Evolutionary conservation across 2,329 filamentous ascomycete genomes (phyloP).

Genomic region (Clarireedia paspali): DNA sequence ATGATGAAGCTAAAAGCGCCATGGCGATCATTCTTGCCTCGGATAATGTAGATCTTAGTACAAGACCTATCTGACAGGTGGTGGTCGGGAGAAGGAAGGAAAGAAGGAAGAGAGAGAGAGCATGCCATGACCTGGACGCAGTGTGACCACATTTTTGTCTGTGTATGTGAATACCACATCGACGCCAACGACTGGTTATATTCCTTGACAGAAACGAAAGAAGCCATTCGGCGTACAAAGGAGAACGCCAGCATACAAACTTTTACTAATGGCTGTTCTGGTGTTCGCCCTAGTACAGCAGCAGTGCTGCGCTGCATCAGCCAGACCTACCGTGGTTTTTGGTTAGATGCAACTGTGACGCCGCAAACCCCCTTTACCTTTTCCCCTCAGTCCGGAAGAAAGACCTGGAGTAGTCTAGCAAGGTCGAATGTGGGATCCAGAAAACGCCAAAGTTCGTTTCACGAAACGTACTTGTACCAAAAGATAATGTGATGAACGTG

Average conservation of each 20-base stretch:
- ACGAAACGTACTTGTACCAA: neutral
- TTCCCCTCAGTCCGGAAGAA: slow-evolving; percentile 5
- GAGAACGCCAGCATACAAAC: neutral
- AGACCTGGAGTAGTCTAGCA: slow-evolving; percentile 9
- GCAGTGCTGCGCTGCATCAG: neutral
- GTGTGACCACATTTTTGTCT: slow-evolving; percentile 1
- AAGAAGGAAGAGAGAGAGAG: neutral
- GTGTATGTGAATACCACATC: no score
- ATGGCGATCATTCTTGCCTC: slow-evolving; percentile 25
- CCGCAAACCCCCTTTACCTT: slow-evolving; percentile 9
- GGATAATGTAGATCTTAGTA: slow-evolving; percentile 24
- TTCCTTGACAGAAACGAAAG: neutral
- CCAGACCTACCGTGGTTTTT: no score
- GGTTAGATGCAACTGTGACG: slow-evolving; percentile 2
- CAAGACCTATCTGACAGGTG: slow-evolving; percentile 19
- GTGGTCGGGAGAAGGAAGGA: slow-evolving; percentile 8
- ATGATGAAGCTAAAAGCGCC: slow-evolving; percentile 23
- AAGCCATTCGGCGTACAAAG: neutral
- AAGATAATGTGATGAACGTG: neutral
- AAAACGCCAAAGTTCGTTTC: neutral
- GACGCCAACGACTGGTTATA: neutral
- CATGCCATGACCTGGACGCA: slow-evolving; percentile 2
- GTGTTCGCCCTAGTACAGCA: neutral
- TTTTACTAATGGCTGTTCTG: no score
- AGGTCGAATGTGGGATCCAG: neutral